phyloP scores from a whole-genome alignment of 2,329 filamentous ascomycete species.

The Scortechinia acanthostroma region DNA sequence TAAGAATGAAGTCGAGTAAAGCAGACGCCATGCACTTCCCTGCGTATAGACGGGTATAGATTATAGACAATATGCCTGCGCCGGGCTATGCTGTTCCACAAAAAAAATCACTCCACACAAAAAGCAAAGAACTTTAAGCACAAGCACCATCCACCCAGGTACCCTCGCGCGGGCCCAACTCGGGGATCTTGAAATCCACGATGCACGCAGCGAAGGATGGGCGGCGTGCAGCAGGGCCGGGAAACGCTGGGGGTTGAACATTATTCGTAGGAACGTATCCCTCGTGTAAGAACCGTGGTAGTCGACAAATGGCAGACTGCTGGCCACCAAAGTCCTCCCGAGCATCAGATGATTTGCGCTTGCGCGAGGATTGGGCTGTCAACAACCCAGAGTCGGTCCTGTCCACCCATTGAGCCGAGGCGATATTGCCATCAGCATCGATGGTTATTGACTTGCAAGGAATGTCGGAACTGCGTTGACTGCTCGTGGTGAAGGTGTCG shows the following conservation, averaged over 20 bases:
- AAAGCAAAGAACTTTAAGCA: neutral
- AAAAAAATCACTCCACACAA: neutral
- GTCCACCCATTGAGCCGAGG: neutral
- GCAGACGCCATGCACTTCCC: too few relatives aligned
- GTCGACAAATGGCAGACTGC: too few relatives aligned
- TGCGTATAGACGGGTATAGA: too few relatives aligned
- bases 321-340: neutral
- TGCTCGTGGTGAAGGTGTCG: neutral
- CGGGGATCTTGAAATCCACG: slow-evolving; percentile 22
- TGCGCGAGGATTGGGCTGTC: neutral
- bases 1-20: too few relatives aligned
- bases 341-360: neutral
- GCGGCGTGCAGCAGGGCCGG: slow-evolving; percentile 7
- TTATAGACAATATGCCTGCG: too few relatives aligned
- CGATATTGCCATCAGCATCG: neutral
- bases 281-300: too few relatives aligned
- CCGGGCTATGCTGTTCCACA: too few relatives aligned
- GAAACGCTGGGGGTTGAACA: neutral
- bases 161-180: slow-evolving; percentile 12
- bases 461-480: neutral
- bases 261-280: neutral
- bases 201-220: slow-evolving; percentile 23
- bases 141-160: slow-evolving; percentile 9
- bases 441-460: neutral
- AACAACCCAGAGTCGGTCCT: neutral